Evolutionary conservation across 1,284 basidiomycete species (phyloP).

Genomic region (Irpex sp.): DNA sequence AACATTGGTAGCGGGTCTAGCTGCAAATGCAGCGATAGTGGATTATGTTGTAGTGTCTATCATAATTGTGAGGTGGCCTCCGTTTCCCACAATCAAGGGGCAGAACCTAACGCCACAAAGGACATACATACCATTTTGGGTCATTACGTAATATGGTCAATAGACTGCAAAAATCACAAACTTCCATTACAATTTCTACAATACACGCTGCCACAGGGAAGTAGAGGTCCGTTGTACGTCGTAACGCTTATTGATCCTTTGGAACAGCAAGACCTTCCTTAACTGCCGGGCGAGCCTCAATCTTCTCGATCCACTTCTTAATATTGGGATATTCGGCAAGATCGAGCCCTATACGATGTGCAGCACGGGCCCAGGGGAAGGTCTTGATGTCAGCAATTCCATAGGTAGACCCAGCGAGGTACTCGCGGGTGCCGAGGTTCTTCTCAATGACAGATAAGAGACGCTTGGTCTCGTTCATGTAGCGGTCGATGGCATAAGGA

Average conservation of each 20-base stretch:
- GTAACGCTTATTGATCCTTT: neutral
- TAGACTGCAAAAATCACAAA: too few relatives aligned
- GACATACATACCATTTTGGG: too few relatives aligned
- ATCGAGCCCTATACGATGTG: neutral
- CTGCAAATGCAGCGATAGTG: too few relatives aligned
- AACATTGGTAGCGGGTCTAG: too few relatives aligned
- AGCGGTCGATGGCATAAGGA: constrained; percentile 32
- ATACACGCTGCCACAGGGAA: neutral
- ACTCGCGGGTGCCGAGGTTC: constrained; percentile 60
- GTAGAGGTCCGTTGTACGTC: neutral
- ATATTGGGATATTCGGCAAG: constrained; percentile 47
- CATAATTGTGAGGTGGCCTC: too few relatives aligned
- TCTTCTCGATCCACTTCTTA: constrained; percentile 43
- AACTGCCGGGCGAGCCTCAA: constrained; percentile 34
- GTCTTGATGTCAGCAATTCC: constrained; percentile 6
- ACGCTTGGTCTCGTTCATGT: constrained; percentile 73
- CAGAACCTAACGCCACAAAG: too few relatives aligned
- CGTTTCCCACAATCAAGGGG: too few relatives aligned
- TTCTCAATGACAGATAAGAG: constrained; percentile 76
- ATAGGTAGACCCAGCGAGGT: constrained; percentile 37
- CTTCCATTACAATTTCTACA: neutral
- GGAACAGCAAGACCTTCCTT: constrained; percentile 24
- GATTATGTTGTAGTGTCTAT: too few relatives aligned
- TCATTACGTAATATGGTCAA: too few relatives aligned
- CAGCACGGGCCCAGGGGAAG: neutral